Conservation (phyloP, 2,329 filamentous ascomycete species). For the Chlorencoelia australis region DNA sequence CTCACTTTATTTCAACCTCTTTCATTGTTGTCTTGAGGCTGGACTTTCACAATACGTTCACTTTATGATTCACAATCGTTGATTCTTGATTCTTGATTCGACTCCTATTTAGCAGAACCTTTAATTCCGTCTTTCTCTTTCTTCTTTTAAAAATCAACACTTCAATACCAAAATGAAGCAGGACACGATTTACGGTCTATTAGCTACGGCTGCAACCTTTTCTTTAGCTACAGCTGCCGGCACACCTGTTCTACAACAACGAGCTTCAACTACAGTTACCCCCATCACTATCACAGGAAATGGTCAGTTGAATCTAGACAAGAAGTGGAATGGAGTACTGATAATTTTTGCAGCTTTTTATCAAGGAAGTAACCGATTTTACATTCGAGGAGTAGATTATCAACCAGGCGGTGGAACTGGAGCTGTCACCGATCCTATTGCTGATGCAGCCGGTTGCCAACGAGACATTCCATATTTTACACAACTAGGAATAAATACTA, state of each 20-base stretch:
- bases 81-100: too few species aligned
- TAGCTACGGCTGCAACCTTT: conserved; percentile 2
- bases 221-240: conserved; percentile 10
- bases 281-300: conserved; percentile 22
- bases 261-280: conserved; percentile 16
- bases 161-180: conserved; percentile 10
- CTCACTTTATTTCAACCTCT: too few species aligned
- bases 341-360: conserved; percentile 22
- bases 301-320: conserved; percentile 11
- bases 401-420: conserved; percentile 36
- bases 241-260: conserved; percentile 12
- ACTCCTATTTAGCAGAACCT: too few species aligned
- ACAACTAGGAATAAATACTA: conserved; percentile 59
- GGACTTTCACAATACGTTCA: too few species aligned
- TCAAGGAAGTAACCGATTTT: conserved; percentile 33
- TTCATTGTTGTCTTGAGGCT: too few species aligned
- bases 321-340: neutral
- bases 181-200: neutral
- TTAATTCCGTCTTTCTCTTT: too few species aligned
- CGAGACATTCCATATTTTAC: conserved; percentile 58
- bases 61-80: too few species aligned
- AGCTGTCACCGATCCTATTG: conserved; percentile 54
- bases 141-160: neutral
- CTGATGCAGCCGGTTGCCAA: conserved; percentile 47
- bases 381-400: conserved; percentile 55